phyloP scores from a whole-genome alignment of 257 asterid species.

The Forsythia suspensa region DNA sequence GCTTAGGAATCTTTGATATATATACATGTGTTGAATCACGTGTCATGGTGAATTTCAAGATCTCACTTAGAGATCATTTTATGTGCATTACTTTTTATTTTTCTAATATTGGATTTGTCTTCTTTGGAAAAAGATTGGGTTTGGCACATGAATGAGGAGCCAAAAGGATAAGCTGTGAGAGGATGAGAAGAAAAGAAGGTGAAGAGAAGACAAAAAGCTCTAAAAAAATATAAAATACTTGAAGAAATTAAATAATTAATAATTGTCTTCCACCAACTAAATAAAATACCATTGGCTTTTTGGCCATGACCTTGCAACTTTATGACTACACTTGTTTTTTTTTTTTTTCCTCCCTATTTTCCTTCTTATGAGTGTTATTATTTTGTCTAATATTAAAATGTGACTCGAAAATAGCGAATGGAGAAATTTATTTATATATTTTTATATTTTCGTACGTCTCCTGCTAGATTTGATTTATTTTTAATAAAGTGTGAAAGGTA shows the following conservation, averaged over 20 bases:
- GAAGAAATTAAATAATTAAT: slow-evolving; percentile 36
- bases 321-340: no score
- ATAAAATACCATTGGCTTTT: neutral
- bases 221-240: slow-evolving; percentile 34
- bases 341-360: no score
- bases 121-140: slow-evolving; percentile 33
- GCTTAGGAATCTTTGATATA: slow-evolving; percentile 1
- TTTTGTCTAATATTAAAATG: no score
- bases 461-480: no score
- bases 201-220: slow-evolving; percentile 28
- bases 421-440: no score
- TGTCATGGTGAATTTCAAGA: slow-evolving; percentile 34
- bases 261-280: slow-evolving; percentile 54
- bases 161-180: slow-evolving; percentile 69
- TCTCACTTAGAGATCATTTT: slow-evolving; percentile 20
- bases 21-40: slow-evolving; percentile 38
- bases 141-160: slow-evolving; percentile 25
- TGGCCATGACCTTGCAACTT: no score
- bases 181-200: slow-evolving; percentile 64
- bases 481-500: no score
- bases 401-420: no score
- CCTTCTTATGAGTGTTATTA: no score
- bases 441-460: no score
- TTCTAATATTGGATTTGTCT: slow-evolving; percentile 42
- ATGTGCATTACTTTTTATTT: slow-evolving; percentile 28